Percentiles rank a stretch among this genome's conserved stretches.
Conservation (phyloP, 176 grass and related monocot genomes). For the Aegilops longissima region DNA sequence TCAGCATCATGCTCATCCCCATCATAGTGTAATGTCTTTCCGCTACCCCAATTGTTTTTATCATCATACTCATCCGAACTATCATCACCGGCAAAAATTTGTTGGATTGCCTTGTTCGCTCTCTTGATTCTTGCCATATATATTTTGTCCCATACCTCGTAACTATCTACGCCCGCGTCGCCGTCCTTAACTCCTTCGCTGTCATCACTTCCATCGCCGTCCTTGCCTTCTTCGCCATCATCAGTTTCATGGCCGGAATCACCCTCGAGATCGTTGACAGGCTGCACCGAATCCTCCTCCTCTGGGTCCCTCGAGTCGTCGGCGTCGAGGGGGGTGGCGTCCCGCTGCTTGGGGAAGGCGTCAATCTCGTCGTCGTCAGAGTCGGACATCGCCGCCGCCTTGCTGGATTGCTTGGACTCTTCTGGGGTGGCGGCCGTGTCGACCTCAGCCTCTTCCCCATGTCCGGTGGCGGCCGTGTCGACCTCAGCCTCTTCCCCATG, state of each 20-base stretch:
- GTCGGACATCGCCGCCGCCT: constrained; percentile 11
- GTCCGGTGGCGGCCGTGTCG: neutral
- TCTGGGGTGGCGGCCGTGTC: neutral
- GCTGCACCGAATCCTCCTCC: constrained; percentile 62
- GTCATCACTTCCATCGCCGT: constrained; percentile 49
- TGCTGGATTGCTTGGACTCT: constrained; percentile 19
- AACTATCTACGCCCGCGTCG: constrained; percentile 22
- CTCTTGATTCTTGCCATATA: constrained; percentile 83
- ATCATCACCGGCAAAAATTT: constrained; percentile 71
- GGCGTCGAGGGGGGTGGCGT: constrained; percentile 59
- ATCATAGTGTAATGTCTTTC: constrained; percentile 62
- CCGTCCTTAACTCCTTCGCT: constrained; percentile 35
- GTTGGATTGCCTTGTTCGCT: constrained; percentile 48
- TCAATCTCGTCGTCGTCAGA: constrained; percentile 79
- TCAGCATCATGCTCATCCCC: constrained; percentile 51
- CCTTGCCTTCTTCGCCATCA: constrained; percentile 32
- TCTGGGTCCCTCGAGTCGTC: constrained; percentile 42
- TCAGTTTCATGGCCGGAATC: constrained; percentile 50
- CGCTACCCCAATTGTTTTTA: constrained; percentile 55
- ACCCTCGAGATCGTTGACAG: constrained; percentile 69
- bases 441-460: too few relatives aligned
- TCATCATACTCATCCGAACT: constrained; percentile 60
- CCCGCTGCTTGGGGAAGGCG: constrained; percentile 81
- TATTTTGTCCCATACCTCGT: constrained; percentile 35
- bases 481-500: constrained; percentile 63